Percentiles rank a stretch among this genome's conserved stretches.
These are phyloP conservation scores for Globisporangium paddicum DNA, from an alignment of 352 stramenopile species.

Conservation along the genomic window DNA sequence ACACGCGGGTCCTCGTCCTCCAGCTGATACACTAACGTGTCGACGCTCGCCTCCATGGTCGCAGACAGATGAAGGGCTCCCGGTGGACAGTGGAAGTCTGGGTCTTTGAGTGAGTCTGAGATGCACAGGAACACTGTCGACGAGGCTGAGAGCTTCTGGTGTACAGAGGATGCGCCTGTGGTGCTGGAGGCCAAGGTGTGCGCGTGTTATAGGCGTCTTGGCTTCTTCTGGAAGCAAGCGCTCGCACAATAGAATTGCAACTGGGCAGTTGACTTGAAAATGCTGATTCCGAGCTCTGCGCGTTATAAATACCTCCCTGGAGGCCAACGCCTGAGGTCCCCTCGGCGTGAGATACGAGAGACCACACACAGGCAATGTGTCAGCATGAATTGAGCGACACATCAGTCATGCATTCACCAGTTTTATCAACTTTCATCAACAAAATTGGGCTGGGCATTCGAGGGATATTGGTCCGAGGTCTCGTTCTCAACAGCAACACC, in stretches of 20 bases:
- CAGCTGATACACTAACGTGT: constrained; percentile 77
- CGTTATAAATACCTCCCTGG: not conserved
- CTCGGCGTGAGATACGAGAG: not conserved
- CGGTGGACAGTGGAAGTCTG: not conserved
- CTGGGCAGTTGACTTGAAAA: not conserved
- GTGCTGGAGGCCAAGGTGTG: not conserved
- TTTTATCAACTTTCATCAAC: not conserved
- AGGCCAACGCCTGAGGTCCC: not conserved
- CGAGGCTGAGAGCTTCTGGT: not conserved
- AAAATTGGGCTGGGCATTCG: not conserved
- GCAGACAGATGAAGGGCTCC: not conserved
- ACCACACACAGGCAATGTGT: not conserved
- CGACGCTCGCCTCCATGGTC: constrained; percentile 47
- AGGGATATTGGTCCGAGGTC: not conserved
- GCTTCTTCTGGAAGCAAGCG: not conserved
- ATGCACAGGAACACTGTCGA: no score
- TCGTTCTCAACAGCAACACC: not conserved
- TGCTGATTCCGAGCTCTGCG: not conserved
- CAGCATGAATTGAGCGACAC: no score
- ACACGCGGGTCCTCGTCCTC: constrained; percentile 63
- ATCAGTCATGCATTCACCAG: no score
- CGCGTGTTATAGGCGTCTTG: not conserved
- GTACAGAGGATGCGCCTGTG: not conserved
- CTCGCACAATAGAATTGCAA: not conserved
- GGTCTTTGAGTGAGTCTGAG: no score